Evolutionary conservation across 352 stramenopile genomes (phyloP).

Genomic region (Phytopythium ostracodes): DNA sequence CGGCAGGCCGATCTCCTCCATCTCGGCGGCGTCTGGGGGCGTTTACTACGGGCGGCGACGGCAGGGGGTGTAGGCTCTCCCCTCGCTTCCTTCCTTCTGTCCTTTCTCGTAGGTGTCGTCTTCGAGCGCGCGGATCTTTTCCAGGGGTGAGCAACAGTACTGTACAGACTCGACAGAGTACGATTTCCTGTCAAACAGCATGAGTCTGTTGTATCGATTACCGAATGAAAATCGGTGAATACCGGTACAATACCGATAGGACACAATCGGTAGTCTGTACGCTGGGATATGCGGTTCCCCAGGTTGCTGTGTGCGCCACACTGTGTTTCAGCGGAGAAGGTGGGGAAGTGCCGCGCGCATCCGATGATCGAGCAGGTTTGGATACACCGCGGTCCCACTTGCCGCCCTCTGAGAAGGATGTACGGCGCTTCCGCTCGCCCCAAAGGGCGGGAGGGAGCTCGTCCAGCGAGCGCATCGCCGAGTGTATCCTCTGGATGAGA

Average conservation of each 20-base stretch:
- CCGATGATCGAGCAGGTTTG: too few species aligned
- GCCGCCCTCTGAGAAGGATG: neutral
- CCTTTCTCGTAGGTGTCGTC: neutral
- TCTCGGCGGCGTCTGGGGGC: constrained; percentile 8
- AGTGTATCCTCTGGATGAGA: constrained; percentile 8
- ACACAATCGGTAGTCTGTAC: too few species aligned
- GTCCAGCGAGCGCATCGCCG: neutral
- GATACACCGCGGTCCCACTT: neutral
- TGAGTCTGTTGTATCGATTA: neutral
- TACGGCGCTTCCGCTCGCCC: neutral
- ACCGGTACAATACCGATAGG: too few species aligned
- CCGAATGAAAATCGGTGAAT: neutral
- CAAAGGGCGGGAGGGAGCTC: neutral
- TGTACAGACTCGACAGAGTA: neutral
- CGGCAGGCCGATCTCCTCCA: constrained; percentile 63
- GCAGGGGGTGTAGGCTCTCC: neutral
- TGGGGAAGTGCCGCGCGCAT: too few species aligned
- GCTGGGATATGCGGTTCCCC: too few species aligned
- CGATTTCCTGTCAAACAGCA: neutral
- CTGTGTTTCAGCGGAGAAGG: too few species aligned
- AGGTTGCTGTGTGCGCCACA: too few species aligned
- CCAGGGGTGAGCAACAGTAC: neutral
- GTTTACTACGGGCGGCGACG: neutral
- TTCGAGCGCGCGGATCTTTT: neutral
- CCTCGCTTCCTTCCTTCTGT: neutral